phyloP scores from a whole-genome alignment of 257 asterid species.

The Nicotiana noctiflora region DNA sequence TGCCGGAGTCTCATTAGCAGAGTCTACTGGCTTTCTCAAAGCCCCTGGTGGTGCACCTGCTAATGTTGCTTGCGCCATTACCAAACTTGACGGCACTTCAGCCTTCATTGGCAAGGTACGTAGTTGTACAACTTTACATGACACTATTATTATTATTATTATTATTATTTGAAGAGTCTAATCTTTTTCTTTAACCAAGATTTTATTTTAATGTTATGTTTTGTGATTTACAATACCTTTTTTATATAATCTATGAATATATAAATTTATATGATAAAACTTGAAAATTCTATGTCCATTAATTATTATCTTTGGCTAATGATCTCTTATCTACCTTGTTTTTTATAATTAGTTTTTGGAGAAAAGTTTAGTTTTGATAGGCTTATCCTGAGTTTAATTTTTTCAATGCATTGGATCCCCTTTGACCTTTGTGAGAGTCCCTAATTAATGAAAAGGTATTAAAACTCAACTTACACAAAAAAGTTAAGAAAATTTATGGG shows the following conservation, averaged over 20 bases:
- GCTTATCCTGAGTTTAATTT: background rate
- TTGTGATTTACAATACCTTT: too few relatives aligned
- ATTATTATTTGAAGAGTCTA: background rate
- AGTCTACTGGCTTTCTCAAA: conserved; percentile 33
- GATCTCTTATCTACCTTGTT: background rate
- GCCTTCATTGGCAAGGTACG: conserved; percentile 37
- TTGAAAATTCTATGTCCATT: too few relatives aligned
- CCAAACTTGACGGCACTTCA: conserved; percentile 32
- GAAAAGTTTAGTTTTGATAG: background rate
- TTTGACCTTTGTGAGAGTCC: background rate
- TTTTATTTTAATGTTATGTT: too few relatives aligned
- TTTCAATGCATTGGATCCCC: background rate
- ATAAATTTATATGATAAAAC: too few relatives aligned
- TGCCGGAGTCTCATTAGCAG: conserved; percentile 32
- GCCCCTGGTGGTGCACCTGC: conserved; percentile 48
- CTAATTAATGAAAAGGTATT: too few relatives aligned
- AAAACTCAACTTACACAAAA: background rate
- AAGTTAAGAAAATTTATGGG: background rate
- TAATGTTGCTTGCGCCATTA: conserved; percentile 36
- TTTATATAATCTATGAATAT: too few relatives aligned
- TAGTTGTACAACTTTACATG: background rate
- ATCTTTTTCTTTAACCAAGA: too few relatives aligned
- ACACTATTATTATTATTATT: background rate
- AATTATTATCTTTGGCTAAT: too few relatives aligned
- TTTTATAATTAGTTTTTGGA: background rate